These are phyloP conservation scores for Annulohypoxylon bovei DNA, from an alignment of 495 filamentous ascomycete genomes.

Conservation along the genomic window DNA sequence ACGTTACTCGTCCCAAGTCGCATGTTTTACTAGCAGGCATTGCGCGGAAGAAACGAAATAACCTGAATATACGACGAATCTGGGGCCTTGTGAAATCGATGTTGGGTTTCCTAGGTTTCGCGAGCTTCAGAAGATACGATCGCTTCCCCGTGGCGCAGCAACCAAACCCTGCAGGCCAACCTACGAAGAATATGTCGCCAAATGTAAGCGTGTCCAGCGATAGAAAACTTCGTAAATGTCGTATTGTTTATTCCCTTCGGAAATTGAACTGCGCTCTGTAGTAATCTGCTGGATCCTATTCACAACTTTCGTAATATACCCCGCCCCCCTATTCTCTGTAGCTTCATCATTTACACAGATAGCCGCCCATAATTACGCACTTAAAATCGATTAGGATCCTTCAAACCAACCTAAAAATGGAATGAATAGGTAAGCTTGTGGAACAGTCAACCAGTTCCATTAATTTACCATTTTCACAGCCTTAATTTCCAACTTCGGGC, in stretches of 20 bases:
- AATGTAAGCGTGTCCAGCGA: not conserved
- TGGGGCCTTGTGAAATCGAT: not conserved
- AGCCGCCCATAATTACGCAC: too few species aligned
- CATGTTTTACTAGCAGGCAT: constrained; percentile 1
- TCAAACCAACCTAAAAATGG: too few species aligned
- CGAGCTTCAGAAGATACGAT: not conserved
- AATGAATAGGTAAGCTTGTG: too few species aligned
- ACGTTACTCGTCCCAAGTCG: constrained; percentile 7
- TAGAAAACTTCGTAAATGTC: not conserved
- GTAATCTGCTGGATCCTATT: not conserved
- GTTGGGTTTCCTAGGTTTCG: not conserved
- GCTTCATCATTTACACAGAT: too few species aligned
- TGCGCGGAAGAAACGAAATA: not conserved
- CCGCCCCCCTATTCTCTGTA: not conserved
- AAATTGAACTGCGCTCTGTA: not conserved
- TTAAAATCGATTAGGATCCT: too few species aligned
- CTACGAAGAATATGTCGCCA: not conserved
- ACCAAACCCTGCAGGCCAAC: not conserved
- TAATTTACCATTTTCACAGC: too few species aligned
- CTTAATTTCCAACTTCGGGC: too few species aligned
- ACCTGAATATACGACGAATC: not conserved
- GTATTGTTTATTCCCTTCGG: not conserved
- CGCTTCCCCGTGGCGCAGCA: constrained; percentile 17
- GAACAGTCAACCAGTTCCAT: too few species aligned
- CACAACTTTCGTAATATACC: not conserved